Percentiles rank a stretch among this genome's conserved stretches.
phyloP scores from a whole-genome alignment of 169 alveolate species.

The Plasmodium berghei region DNA sequence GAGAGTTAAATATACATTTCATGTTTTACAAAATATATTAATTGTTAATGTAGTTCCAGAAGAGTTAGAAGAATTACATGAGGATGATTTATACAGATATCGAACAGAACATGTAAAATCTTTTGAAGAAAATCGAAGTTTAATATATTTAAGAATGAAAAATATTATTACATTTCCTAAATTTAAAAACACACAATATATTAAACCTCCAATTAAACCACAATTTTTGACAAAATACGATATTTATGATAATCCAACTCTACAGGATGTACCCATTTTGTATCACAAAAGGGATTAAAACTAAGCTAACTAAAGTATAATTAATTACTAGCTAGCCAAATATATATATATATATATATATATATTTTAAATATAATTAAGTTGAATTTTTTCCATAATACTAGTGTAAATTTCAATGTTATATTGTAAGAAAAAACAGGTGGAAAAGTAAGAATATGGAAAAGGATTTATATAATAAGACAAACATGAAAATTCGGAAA shows the following conservation, averaged over 20 bases:
- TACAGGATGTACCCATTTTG: conserved; percentile 79
- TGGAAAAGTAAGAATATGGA: too few species aligned
- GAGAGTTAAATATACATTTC: conserved; percentile 90
- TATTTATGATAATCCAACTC: conserved; percentile 86
- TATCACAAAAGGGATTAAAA: conserved; percentile 43
- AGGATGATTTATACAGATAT: conserved; percentile 90
- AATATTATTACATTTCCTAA: conserved; percentile 81
- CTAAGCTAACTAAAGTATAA: neutral
- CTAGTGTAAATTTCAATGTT: too few species aligned
- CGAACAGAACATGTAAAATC: conserved; percentile 90
- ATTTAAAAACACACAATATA: conserved; percentile 48
- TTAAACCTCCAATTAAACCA: conserved; percentile 88
- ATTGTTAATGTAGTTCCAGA: conserved; percentile 91
- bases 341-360: neutral
- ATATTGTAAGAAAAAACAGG: too few species aligned
- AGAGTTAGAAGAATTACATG: conserved; percentile 86
- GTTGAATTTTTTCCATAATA: too few species aligned
- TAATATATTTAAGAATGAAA: conserved; percentile 84
- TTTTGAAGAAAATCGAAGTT: conserved; percentile 88
- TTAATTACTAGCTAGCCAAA: neutral
- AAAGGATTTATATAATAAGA: too few species aligned
- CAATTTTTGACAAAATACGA: conserved; percentile 82
- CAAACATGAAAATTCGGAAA: too few species aligned
- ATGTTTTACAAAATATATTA: conserved; percentile 82
- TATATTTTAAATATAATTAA: too few species aligned